phyloP scores from a whole-genome alignment of 2,329 filamentous ascomycete species.

The Diaporthe ampelina region DNA sequence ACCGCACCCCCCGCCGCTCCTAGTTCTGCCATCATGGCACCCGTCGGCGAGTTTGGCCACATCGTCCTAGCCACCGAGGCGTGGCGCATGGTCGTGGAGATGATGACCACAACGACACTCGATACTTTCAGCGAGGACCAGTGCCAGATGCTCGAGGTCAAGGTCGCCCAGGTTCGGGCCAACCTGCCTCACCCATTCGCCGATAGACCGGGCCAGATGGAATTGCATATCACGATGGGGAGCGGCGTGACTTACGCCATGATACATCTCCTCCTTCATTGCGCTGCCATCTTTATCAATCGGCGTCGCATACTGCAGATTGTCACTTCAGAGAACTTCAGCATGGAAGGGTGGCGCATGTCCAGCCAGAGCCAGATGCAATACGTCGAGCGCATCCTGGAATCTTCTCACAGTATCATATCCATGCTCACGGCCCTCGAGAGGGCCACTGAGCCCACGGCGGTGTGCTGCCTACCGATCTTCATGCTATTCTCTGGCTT shows the following conservation, averaged over 20 bases:
- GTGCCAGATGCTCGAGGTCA: slow-evolving; percentile 64
- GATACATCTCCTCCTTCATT: slow-evolving; percentile 73
- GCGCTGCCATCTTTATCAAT: slow-evolving; percentile 72
- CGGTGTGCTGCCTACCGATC: slow-evolving; percentile 72
- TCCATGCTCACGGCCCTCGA: slow-evolving; percentile 69
- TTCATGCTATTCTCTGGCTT: slow-evolving; percentile 76
- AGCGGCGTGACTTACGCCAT: slow-evolving; percentile 74
- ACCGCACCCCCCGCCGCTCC: slow-evolving; percentile 54
- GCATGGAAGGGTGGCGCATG: slow-evolving; percentile 66
- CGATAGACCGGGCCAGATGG: slow-evolving; percentile 73
- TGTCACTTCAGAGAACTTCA: slow-evolving; percentile 67
- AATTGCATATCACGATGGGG: slow-evolving; percentile 74
- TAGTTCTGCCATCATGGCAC: slow-evolving; percentile 57
- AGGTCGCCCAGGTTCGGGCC: slow-evolving; percentile 68
- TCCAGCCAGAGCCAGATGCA: slow-evolving; percentile 63
- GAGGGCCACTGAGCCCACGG: slow-evolving; percentile 69
- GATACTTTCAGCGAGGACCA: slow-evolving; percentile 68
- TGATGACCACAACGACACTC: slow-evolving; percentile 68
- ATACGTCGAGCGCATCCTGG: slow-evolving; percentile 69
- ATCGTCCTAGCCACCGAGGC: slow-evolving; percentile 72
- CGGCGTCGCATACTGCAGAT: slow-evolving; percentile 71
- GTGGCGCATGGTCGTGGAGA: slow-evolving; percentile 73
- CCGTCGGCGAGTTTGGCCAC: slow-evolving; percentile 73
- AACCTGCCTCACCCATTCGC: slow-evolving; percentile 71
- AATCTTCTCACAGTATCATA: slow-evolving; percentile 71